Conservation (phyloP, 176 grass and related monocot genomes). For the Oryza glaberrima region DNA sequence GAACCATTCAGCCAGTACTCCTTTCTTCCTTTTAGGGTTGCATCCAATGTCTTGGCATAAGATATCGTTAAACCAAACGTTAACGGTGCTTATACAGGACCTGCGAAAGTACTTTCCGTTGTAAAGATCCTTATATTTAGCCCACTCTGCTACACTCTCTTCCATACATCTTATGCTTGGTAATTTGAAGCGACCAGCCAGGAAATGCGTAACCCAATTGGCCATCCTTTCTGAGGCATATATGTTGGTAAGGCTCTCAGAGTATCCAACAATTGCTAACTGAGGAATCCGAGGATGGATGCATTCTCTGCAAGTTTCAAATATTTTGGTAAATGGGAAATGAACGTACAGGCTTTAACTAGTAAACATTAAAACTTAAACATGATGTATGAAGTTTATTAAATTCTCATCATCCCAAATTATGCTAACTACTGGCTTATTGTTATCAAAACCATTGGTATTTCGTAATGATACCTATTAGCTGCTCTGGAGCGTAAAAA, state of each 20-base stretch:
- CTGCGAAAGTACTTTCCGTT: constrained; percentile 54
- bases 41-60: constrained; percentile 78
- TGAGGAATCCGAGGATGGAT: constrained; percentile 81
- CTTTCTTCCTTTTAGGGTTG: constrained; percentile 79
- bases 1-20: constrained; percentile 76
- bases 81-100: constrained; percentile 65
- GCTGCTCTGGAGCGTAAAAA: not conserved
- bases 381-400: constrained; percentile 9
- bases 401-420: not conserved
- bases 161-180: constrained; percentile 86
- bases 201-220: constrained; percentile 71
- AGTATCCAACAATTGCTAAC: constrained; percentile 77
- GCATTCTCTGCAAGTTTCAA: constrained; percentile 57
- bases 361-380: constrained; percentile 18
- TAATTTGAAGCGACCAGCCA: constrained; percentile 55
- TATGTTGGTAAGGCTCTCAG: constrained; percentile 70
- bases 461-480: not conserved
- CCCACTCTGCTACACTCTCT: constrained; percentile 67
- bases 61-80: constrained; percentile 87
- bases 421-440: not conserved
- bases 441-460: not conserved
- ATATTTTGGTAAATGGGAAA: constrained; percentile 20
- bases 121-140: constrained; percentile 68
- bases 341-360: not conserved
- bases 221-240: constrained; percentile 72